A percentile compares a stretch with the other conserved stretches of the same genome.
Evolutionary conservation across 2,329 filamentous ascomycete species (phyloP).

Genomic region (Fusarium xylarioides): DNA sequence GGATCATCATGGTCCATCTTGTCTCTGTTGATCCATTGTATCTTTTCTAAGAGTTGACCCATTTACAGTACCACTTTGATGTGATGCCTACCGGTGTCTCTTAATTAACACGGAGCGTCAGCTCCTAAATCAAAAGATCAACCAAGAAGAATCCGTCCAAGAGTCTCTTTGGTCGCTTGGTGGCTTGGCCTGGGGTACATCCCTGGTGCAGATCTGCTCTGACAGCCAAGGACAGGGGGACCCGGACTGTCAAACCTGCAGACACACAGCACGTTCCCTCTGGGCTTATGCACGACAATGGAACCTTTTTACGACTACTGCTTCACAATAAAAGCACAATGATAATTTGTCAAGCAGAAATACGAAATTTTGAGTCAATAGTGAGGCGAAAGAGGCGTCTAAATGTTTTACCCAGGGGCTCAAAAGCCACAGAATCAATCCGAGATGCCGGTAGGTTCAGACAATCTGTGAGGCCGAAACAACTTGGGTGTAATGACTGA

Average conservation of each 20-base stretch:
- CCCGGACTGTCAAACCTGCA: constrained; percentile 34
- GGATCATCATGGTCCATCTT: background rate
- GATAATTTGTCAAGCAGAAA: background rate
- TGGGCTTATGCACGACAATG: constrained; percentile 11
- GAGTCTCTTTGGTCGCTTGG: background rate
- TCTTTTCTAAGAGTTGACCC: background rate
- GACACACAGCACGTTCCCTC: constrained; percentile 25
- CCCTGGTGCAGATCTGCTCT: constrained; percentile 29
- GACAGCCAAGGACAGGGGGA: constrained; percentile 12
- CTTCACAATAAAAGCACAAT: background rate
- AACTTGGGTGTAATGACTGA: constrained; percentile 2
- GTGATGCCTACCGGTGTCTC: background rate
- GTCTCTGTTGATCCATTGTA: background rate
- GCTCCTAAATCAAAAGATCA: background rate
- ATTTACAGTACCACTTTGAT: background rate
- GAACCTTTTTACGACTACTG: background rate
- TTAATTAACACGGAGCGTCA: no score
- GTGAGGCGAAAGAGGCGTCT: constrained; percentile 10
- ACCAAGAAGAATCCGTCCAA: background rate
- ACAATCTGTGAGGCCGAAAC: background rate
- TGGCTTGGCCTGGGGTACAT: constrained; percentile 15
- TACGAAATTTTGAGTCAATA: background rate
- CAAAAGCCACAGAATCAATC: background rate
- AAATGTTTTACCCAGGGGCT: background rate
- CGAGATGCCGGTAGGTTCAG: background rate